phyloP scores from a whole-genome alignment of 139 green algal genomes.

The Coelastrella sp. region DNA sequence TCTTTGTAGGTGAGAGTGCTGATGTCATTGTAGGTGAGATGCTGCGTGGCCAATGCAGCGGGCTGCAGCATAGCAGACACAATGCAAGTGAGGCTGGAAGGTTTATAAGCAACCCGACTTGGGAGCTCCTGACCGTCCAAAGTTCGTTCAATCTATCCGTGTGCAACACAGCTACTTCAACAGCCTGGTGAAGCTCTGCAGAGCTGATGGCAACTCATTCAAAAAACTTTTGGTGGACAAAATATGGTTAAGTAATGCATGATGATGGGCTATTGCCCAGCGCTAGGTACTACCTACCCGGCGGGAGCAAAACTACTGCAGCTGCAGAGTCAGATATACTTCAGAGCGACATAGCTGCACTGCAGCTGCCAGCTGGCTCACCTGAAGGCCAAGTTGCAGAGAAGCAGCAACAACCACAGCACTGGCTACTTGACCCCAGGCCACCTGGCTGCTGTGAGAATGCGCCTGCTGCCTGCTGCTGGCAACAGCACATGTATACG shows the following conservation, averaged over 20 bases:
- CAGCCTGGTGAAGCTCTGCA: too few species aligned
- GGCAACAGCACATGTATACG: too few species aligned
- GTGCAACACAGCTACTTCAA: too few species aligned
- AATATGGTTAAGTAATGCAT: neutral
- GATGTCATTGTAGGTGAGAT: neutral
- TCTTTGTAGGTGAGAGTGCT: neutral
- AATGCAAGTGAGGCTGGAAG: too few species aligned
- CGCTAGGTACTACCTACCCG: too few species aligned
- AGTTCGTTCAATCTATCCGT: too few species aligned
- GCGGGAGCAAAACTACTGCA: neutral
- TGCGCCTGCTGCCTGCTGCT: too few species aligned
- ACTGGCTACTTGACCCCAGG: neutral
- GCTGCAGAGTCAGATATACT: neutral
- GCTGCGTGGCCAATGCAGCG: neutral
- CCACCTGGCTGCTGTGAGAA: neutral
- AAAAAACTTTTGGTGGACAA: too few species aligned
- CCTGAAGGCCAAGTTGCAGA: neutral
- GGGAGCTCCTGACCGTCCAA: too few species aligned
- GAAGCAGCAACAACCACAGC: neutral
- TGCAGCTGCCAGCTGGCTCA: neutral
- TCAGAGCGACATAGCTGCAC: neutral
- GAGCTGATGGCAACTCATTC: too few species aligned
- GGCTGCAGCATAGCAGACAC: neutral
- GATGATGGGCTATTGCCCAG: neutral
- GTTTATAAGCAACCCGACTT: too few species aligned